Evolutionary conservation across 75 land plant genomes (phyloP).

Genomic region (Gnetum montanum): DNA sequence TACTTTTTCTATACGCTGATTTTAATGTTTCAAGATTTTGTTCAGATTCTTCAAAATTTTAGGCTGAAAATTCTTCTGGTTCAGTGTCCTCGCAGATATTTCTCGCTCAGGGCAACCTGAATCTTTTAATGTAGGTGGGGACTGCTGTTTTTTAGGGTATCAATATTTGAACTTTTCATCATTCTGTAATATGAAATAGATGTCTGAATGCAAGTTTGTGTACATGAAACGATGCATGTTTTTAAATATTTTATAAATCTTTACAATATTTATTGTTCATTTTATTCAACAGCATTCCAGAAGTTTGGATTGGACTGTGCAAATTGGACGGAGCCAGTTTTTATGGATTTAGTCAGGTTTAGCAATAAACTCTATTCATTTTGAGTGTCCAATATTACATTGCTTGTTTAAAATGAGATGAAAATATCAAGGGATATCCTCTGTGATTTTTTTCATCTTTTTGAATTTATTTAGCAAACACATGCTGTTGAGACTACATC

Average conservation of each 20-base stretch:
- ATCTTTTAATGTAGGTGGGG: conserved; percentile 73
- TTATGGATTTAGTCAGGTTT: conserved; percentile 71
- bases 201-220: neutral
- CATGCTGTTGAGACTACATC: neutral
- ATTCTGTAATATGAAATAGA: neutral
- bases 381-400: neutral
- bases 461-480: neutral
- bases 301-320: conserved; percentile 93
- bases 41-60: too few relatives aligned
- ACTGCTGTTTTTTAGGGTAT: neutral
- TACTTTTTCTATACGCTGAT: too few relatives aligned
- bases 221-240: neutral
- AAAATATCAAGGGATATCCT: neutral
- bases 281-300: conserved; percentile 58
- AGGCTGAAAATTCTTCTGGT: too few relatives aligned
- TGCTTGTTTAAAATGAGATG: neutral
- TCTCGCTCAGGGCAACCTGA: conserved; percentile 65
- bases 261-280: neutral
- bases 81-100: conserved; percentile 48
- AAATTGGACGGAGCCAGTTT: conserved; percentile 87
- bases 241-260: neutral
- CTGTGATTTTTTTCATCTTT: neutral
- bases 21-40: too few relatives aligned
- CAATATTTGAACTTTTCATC: neutral
- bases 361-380: neutral